These are phyloP conservation scores for Rutstroemia sp. DNA, from an alignment of 2,329 filamentous ascomycete species.

Conservation along the genomic window DNA sequence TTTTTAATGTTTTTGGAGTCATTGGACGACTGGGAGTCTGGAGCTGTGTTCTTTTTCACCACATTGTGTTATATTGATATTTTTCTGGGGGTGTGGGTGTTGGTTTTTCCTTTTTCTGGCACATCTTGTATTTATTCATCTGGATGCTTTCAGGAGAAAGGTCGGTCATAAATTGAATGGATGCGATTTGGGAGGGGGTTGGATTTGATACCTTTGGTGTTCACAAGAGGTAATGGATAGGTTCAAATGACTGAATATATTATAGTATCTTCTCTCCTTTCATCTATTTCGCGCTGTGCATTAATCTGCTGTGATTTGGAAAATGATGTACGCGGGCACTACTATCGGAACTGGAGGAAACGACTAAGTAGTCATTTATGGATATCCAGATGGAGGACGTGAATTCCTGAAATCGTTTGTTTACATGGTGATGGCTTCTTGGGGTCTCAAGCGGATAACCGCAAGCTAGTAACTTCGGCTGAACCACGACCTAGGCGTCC, in stretches of 20 bases:
- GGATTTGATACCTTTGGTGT: slow-evolving; percentile 27
- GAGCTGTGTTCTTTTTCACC: slow-evolving; percentile 2
- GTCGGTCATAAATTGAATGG: slow-evolving; percentile 21
- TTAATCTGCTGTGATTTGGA: no score
- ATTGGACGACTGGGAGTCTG: slow-evolving; percentile 12
- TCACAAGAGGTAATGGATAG: slow-evolving; percentile 12
- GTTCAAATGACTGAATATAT: neutral
- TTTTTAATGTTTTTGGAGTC: slow-evolving; percentile 1
- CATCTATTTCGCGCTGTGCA: no score
- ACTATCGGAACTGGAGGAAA: no score
- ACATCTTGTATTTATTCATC: slow-evolving; percentile 7
- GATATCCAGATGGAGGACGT: no score
- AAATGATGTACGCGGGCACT: no score
- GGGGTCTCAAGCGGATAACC: no score
- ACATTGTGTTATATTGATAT: slow-evolving; percentile 9
- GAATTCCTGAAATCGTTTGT: no score
- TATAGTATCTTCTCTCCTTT: neutral
- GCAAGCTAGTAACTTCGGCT: no score
- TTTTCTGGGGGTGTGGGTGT: neutral
- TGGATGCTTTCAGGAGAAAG: neutral
- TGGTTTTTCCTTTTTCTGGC: neutral
- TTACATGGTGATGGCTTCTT: no score
- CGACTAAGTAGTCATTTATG: no score
- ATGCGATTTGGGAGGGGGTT: neutral
- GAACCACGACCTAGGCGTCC: no score